Base-by-base conservation (phyloP, 768 basidiomycete genomes). In the Lactarius hengduanensis region DNA sequence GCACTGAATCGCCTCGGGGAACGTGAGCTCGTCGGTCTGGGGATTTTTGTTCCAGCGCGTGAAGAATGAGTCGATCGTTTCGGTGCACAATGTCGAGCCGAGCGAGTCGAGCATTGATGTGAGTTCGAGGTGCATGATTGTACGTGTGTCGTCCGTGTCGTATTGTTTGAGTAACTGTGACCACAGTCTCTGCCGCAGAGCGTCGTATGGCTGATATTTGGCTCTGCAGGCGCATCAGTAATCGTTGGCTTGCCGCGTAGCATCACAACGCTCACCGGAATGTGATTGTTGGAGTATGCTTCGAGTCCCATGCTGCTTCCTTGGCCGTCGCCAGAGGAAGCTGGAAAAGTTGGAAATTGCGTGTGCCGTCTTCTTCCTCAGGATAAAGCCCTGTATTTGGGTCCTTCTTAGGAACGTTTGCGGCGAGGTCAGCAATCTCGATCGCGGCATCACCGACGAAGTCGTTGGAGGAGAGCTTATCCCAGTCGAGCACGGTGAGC, bases 61-160 rank as follows among this genome's bases (percentile, higher is more conserved):
- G 79, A 92, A 98, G 83, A 96, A 98, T 16, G 83, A 82, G 70
- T 90, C 83, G 65, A 97, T 80, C 1, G 96, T 98, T 54, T 86
- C 80, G 0, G 76, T 77, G 8, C 90, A 91, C 58, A 98, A 84
- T 0, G 96, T 98, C 4, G 95, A 97, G 5, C 95, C 95, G 43
- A 99, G 87, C 2, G 96, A 96, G 78, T 98, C 96, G 53, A 99
- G 88, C 92, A 98, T 95, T 13, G 92, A 92, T 0, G 90, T 92
- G 38, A 97, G 81, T 76, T 98, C 97, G 63, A 96, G 79, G 68
- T 89, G 88, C 0, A 93, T 94, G 47, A 96, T 77, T 1, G 83
- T 75, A 26, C 79, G 78, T 0, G 87, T 90, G 67, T 95, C 92
- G 76, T 96, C 94, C 0, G 88, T 83, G 71, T 97, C 96, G 77